Evolutionary conservation across 176 grass and related monocot species (phyloP).

Genomic region (Neostapfia colusana): DNA sequence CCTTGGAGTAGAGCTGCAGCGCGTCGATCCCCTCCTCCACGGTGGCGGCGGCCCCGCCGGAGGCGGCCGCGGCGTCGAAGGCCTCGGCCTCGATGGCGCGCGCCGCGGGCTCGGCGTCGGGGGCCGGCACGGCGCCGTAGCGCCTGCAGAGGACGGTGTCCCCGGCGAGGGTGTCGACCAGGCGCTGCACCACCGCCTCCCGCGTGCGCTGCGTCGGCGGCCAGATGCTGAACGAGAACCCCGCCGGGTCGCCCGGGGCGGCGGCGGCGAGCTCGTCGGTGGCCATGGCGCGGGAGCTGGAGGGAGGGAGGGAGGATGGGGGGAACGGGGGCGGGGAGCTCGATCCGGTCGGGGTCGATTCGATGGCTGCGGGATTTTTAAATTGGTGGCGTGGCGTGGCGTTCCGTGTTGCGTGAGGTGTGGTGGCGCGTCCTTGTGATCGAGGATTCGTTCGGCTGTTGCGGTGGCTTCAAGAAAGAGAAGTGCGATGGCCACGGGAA

Average conservation of each 20-base stretch:
- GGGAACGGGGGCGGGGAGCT: background rate
- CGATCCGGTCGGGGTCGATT: too few species aligned
- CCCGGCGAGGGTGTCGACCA: conserved; percentile 67
- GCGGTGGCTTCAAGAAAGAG: too few species aligned
- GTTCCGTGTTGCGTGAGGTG: too few species aligned
- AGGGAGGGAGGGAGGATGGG: background rate
- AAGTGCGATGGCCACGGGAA: too few species aligned
- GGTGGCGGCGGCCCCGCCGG: conserved; percentile 40
- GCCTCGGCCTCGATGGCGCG: conserved; percentile 75
- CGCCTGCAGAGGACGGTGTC: conserved; percentile 72
- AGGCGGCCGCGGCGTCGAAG: conserved; percentile 47
- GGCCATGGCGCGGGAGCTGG: too few species aligned
- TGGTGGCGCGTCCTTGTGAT: too few species aligned
- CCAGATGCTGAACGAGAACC: conserved; percentile 87
- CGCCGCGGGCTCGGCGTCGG: conserved; percentile 58
- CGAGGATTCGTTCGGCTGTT: too few species aligned
- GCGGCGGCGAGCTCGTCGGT: too few species aligned
- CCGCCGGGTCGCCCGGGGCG: background rate
- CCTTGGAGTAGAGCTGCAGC: conserved; percentile 91
- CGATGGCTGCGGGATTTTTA: too few species aligned
- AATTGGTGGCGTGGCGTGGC: too few species aligned
- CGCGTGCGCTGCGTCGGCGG: conserved; percentile 89
- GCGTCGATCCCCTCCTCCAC: conserved; percentile 70
- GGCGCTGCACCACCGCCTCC: conserved; percentile 73
- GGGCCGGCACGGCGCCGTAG: conserved; percentile 64